Percentiles rank a stretch among this genome's conserved stretches.
These are phyloP conservation scores for Saksenaea oblongispora DNA, from an alignment of 371 early-diverging fungal genomes.

Conservation along the genomic window DNA sequence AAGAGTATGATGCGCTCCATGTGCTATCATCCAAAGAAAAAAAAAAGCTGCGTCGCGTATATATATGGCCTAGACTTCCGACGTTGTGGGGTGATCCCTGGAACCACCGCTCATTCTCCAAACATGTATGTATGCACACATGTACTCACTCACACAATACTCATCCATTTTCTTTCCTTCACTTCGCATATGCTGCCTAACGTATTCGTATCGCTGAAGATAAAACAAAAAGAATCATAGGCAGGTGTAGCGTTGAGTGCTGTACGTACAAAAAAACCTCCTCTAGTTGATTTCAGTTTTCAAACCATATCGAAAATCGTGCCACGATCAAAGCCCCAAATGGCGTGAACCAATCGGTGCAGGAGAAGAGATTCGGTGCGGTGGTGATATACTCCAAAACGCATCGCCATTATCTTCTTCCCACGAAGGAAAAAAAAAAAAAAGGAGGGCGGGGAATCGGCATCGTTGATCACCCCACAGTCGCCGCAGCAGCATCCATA, in stretches of 20 bases:
- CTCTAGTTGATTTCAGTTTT: neutral
- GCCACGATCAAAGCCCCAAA: neutral
- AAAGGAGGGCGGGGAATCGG: neutral
- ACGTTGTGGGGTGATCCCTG: neutral
- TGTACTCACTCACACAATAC: neutral
- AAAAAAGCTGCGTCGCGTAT: neutral
- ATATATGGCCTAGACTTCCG: neutral
- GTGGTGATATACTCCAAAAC: neutral
- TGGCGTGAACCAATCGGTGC: neutral
- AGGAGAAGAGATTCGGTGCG: neutral
- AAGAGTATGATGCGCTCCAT: neutral
- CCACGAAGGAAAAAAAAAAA: neutral
- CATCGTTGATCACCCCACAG: neutral
- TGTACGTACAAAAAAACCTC: neutral
- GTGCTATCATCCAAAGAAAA: neutral
- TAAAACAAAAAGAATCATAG: neutral
- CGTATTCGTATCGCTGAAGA: neutral
- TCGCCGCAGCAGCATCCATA: neutral
- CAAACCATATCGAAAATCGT: neutral
- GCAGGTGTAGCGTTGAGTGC: neutral
- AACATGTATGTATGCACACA: neutral
- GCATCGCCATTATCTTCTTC: neutral
- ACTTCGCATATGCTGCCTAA: neutral
- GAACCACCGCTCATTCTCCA: neutral
- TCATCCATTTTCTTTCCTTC: neutral